These are phyloP conservation scores for Crithidia expoeki DNA, from an alignment of 208 protist species.

Conservation along the genomic window DNA sequence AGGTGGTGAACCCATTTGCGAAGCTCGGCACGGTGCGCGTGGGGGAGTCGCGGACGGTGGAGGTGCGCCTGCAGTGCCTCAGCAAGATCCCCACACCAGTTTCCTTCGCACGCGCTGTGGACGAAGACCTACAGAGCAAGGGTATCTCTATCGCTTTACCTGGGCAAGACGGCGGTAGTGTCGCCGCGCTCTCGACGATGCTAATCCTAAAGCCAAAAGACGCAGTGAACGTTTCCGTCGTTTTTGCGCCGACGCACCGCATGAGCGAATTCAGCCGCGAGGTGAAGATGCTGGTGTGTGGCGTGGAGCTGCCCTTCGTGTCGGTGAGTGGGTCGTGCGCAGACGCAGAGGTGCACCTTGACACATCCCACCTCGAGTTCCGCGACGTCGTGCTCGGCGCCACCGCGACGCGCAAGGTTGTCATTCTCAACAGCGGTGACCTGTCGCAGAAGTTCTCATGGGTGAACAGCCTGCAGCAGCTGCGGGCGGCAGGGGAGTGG, in stretches of 20 bases:
- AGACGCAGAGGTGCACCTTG: conserved; percentile 95
- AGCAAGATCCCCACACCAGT: conserved; percentile 83
- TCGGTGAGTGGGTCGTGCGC: conserved; percentile 90
- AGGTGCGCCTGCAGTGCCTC: conserved; percentile 87
- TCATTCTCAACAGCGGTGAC: conserved; percentile 97
- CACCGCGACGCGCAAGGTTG: conserved; percentile 66
- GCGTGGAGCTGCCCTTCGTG: conserved; percentile 83
- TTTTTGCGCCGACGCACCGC: conserved; percentile 80
- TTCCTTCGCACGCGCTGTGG: conserved; percentile 70
- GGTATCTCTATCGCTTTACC: conserved; percentile 63
- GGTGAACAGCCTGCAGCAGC: conserved; percentile 41
- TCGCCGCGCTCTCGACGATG: conserved; percentile 1
- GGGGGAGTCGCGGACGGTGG: conserved; percentile 68
- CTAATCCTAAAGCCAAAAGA: conserved; percentile 89
- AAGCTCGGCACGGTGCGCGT: conserved; percentile 87
- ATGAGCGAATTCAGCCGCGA: conserved; percentile 92
- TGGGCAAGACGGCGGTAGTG: conserved; percentile 9
- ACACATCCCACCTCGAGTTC: conserved; percentile 91
- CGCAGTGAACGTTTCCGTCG: conserved; percentile 60
- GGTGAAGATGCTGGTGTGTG: conserved; percentile 89
- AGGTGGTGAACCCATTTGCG: conserved; percentile 82
- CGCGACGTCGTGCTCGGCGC: conserved; percentile 90
- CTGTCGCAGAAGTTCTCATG: conserved; percentile 93
- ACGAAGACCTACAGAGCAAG: conserved; percentile 65
- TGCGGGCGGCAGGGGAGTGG: conserved; percentile 60